A percentile compares a stretch with the other conserved stretches of the same genome.
phyloP scores from a whole-genome alignment of 176 grass and related monocot genomes.

The Microstegium vimineum region DNA sequence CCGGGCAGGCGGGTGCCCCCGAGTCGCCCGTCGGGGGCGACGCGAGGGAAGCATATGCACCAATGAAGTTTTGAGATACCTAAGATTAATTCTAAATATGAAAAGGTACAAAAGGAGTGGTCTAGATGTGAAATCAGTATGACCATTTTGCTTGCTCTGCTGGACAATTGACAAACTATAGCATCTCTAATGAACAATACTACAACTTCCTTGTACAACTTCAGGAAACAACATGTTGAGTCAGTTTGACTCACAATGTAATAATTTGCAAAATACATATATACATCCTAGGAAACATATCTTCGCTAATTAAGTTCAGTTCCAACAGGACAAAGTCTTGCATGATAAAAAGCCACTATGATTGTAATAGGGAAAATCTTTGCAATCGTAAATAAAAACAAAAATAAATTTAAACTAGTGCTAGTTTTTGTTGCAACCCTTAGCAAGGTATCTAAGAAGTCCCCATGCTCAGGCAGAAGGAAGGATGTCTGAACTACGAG shows the following conservation, averaged over 20 bases:
- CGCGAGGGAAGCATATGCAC: too few species aligned
- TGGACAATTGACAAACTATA: not conserved
- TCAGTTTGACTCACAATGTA: not conserved
- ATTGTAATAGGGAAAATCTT: not conserved
- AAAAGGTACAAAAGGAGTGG: not conserved
- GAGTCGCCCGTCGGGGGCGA: too few species aligned
- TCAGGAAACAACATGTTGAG: not conserved
- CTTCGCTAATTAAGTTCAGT: not conserved
- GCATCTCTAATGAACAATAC: not conserved
- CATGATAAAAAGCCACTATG: not conserved
- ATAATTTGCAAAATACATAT: too few species aligned
- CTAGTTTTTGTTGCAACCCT: not conserved
- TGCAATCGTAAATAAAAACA: not conserved
- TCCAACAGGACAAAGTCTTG: not conserved
- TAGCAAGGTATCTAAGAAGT: too few species aligned
- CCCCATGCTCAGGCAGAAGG: not conserved
- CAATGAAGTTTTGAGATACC: not conserved
- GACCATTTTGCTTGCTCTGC: not conserved
- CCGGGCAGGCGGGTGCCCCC: too few species aligned
- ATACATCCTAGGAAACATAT: not conserved
- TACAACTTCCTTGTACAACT: not conserved
- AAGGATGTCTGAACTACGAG: too few species aligned
- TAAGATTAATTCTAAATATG: not conserved
- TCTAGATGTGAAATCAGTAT: not conserved
- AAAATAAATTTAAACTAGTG: not conserved